Percentiles rank a stretch among this genome's conserved stretches.
phyloP scores from a whole-genome alignment of 2,329 filamentous ascomycete species.

The Pyrenophora teres region DNA sequence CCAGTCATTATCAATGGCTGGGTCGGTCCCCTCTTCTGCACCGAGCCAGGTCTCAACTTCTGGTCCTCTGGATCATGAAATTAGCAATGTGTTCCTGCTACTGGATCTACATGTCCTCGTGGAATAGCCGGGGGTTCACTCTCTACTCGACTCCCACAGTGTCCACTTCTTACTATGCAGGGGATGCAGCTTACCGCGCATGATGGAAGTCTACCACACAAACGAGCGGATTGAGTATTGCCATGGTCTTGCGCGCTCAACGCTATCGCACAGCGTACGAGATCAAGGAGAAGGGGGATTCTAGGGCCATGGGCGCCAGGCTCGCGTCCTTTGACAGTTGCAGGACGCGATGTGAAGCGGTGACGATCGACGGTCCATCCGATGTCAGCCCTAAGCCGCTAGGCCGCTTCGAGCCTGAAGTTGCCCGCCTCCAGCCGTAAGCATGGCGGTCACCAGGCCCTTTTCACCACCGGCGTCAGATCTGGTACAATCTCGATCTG shows the following conservation, averaged over 20 bases:
- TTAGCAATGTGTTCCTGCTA: constrained; percentile 7
- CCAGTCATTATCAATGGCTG: constrained; percentile 86
- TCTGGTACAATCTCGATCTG: not conserved
- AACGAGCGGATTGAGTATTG: constrained; percentile 49
- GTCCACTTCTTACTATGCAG: constrained; percentile 1
- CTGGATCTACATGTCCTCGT: not conserved
- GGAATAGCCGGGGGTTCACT: not conserved
- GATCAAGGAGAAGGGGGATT: not conserved
- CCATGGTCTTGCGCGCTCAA: constrained; percentile 40
- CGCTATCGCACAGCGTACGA: constrained; percentile 6
- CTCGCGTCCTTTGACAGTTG: constrained; percentile 24
- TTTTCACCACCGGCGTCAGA: not conserved
- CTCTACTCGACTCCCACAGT: not conserved
- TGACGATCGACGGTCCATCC: constrained; percentile 24
- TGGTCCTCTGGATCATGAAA: constrained; percentile 64
- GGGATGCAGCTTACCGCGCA: constrained; percentile 46
- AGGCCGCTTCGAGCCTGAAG: constrained; percentile 13
- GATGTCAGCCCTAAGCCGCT: constrained; percentile 29
- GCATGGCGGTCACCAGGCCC: not conserved
- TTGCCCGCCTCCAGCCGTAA: constrained; percentile 4
- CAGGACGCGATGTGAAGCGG: constrained; percentile 27
- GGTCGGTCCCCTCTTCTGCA: constrained; percentile 72
- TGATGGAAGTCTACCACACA: constrained; percentile 61
- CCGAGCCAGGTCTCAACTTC: constrained; percentile 95
- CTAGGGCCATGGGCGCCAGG: constrained; percentile 13